Evolutionary conservation across 805 yeast genomes (phyloP).

Genomic region (Kuraishia capsulata): DNA sequence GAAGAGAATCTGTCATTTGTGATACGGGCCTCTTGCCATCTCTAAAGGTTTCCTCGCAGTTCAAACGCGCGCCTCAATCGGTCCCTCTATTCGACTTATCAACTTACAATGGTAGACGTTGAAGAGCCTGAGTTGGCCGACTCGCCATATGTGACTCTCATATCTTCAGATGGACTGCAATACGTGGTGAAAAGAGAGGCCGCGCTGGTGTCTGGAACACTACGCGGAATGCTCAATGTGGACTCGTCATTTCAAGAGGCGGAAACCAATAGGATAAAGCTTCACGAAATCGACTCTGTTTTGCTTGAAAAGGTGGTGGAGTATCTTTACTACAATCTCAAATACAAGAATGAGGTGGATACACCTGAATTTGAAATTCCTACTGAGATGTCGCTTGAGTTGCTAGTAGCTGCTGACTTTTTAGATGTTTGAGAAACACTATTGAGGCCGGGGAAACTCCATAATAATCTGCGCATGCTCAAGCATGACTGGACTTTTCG

Average conservation of each 20-base stretch:
- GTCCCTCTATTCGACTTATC: too few relatives aligned
- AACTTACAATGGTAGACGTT: conserved; percentile 15
- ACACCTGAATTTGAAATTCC: conserved; percentile 88
- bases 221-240: conserved; percentile 42
- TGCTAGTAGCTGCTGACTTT: conserved; percentile 89
- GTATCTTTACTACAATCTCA: conserved; percentile 67
- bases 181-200: conserved; percentile 61
- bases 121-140: conserved; percentile 8
- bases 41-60: too few relatives aligned
- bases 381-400: conserved; percentile 86
- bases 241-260: conserved; percentile 49
- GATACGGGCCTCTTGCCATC: too few relatives aligned
- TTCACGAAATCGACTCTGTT: conserved; percentile 60
- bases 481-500: background rate
- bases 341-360: conserved; percentile 54
- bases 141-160: conserved; percentile 44
- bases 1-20: too few relatives aligned
- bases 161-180: conserved; percentile 64
- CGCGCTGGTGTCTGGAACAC: conserved; percentile 63
- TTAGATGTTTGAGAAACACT: conserved; percentile 63
- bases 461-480: background rate
- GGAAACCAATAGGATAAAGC: conserved; percentile 40
- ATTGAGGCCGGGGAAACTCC: background rate
- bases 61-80: too few relatives aligned
- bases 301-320: conserved; percentile 77